A percentile compares a stretch with the other conserved stretches of the same genome.
These are phyloP conservation scores for Sordariomycetes sp. DNA, from an alignment of 2,329 filamentous ascomycete species.

Conservation along the genomic window DNA sequence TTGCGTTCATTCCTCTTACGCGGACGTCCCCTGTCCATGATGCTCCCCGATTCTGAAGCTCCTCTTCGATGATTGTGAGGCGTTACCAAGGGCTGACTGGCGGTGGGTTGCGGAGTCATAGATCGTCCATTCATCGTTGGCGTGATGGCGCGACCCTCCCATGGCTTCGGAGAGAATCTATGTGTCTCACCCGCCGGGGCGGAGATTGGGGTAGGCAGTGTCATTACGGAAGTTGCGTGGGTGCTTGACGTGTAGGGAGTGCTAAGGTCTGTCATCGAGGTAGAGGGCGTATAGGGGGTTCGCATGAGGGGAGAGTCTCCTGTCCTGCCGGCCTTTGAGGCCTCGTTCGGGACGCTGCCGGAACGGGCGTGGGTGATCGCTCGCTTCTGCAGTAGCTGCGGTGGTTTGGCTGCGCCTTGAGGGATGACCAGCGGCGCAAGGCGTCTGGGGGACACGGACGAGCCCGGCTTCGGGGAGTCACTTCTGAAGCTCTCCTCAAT, in stretches of 20 bases:
- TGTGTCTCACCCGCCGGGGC: conserved; percentile 31
- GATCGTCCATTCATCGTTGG: conserved; percentile 10
- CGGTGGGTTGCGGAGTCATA: conserved; percentile 19
- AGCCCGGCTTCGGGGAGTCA: conserved; percentile 1
- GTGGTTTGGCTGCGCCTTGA: conserved; percentile 7
- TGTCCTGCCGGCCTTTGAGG: conserved; percentile 24
- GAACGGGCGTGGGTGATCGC: conserved; percentile 36
- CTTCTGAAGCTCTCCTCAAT: conserved; percentile 15
- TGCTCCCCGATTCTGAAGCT: conserved; percentile 47
- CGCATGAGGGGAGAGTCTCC: conserved; percentile 38
- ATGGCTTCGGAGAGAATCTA: conserved; percentile 32
- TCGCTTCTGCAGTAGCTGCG: conserved; percentile 19
- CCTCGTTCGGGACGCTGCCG: conserved; percentile 32
- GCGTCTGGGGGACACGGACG: conserved; percentile 42
- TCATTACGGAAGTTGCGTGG: conserved; percentile 24
- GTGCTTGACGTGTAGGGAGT: conserved; percentile 34
- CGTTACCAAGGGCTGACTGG: conserved; percentile 9
- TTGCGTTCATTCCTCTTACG: conserved; percentile 39
- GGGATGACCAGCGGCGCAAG: conserved; percentile 52
- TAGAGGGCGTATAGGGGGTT: conserved; percentile 21
- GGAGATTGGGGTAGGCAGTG: conserved; percentile 39
- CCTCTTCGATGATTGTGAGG: conserved; percentile 38
- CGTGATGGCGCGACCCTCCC: conserved; percentile 25
- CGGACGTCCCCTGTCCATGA: conserved; percentile 54
- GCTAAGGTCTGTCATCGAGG: conserved; percentile 25